Conservation (phyloP, 441 rosid species). For the Populus hybrid region DNA sequence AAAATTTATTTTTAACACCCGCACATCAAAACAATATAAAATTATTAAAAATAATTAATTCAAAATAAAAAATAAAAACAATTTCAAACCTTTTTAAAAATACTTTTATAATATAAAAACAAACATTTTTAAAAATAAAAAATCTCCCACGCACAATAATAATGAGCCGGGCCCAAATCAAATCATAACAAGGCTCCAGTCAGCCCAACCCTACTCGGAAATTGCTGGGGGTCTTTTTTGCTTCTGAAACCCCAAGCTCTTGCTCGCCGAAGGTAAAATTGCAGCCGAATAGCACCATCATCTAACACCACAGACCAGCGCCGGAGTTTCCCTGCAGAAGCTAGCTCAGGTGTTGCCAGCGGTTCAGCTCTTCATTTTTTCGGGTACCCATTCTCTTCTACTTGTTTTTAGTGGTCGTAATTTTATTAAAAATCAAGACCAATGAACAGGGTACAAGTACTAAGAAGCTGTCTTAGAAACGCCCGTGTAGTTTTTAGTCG, state of each 20-base stretch:
- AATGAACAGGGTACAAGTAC: conserved; percentile 32
- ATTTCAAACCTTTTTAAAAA: too few species aligned
- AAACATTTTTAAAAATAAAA: too few species aligned
- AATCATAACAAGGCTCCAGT: neutral
- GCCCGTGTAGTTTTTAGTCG: conserved; percentile 20
- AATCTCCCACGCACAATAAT: neutral
- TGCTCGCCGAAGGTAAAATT: neutral
- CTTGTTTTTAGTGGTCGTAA: neutral
- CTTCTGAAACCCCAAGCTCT: neutral
- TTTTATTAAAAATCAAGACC: neutral
- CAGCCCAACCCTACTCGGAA: neutral
- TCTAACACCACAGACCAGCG: neutral
- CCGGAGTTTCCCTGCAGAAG: neutral
- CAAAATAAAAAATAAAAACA: too few species aligned
- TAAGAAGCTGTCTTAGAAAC: conserved; percentile 23
- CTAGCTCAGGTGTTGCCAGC: neutral
- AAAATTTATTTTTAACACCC: too few species aligned
- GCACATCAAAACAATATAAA: too few species aligned
- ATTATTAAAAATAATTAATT: too few species aligned
- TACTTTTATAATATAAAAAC: too few species aligned
- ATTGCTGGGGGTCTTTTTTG: neutral
- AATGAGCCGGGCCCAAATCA: neutral
- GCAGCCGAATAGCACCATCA: neutral
- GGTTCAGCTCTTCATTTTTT: neutral
- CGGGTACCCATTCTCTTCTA: neutral